Evolutionary conservation across 2,329 filamentous ascomycete genomes (phyloP).

Genomic region (Venturia aucupariae): DNA sequence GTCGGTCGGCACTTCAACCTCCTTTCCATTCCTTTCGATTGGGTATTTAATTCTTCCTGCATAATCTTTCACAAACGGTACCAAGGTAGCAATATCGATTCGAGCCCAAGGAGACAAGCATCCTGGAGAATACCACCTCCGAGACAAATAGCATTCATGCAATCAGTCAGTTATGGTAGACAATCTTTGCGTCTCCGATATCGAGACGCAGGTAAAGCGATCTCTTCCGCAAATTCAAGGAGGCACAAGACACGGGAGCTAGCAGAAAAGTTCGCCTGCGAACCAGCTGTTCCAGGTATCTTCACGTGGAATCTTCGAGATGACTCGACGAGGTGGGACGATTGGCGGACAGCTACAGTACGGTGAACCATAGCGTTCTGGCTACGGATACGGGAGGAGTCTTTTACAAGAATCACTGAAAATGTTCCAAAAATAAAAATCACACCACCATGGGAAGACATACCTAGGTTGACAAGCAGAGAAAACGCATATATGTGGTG

Average conservation of each 20-base stretch:
- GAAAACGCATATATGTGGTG: not conserved
- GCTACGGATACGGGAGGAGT: not conserved
- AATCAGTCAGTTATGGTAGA: no score
- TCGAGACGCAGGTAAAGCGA: not conserved
- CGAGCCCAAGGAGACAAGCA: not conserved
- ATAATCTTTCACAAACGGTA: not conserved
- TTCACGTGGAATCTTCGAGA: not conserved
- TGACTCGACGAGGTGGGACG: not conserved
- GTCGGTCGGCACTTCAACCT: not conserved
- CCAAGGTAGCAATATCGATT: not conserved
- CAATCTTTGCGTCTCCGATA: not conserved
- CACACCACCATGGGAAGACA: not conserved
- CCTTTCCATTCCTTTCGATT: not conserved
- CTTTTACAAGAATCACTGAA: not conserved
- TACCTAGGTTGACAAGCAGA: not conserved
- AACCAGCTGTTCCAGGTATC: not conserved
- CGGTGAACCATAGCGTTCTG: not conserved
- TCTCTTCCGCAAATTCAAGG: not conserved
- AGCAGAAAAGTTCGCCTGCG: not conserved
- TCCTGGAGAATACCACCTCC: not conserved
- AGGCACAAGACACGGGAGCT: not conserved
- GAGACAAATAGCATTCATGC: not conserved
- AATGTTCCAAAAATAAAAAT: not conserved
- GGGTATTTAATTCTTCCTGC: not conserved
- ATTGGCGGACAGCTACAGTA: not conserved